These are phyloP conservation scores for Trichoderma lentiforme DNA, from an alignment of 2,329 filamentous ascomycete genomes.

Conservation along the genomic window DNA sequence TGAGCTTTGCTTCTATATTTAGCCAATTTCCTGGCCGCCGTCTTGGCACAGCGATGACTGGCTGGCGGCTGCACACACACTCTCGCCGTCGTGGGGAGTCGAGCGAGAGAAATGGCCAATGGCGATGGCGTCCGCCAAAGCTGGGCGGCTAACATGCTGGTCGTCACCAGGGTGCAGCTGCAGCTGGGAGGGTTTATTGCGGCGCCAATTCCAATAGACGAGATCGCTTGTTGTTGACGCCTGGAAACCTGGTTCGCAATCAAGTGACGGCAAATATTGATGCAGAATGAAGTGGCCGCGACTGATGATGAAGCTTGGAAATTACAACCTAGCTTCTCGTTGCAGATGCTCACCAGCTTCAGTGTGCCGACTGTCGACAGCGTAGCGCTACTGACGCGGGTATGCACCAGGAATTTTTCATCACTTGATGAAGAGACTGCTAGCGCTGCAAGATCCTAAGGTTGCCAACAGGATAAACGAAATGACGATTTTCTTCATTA, in stretches of 20 bases:
- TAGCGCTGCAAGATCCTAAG: not conserved
- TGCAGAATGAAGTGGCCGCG: not conserved
- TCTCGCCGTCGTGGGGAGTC: constrained; percentile 18
- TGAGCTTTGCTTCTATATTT: constrained; percentile 35
- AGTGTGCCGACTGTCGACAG: not conserved
- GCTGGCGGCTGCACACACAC: constrained; percentile 41
- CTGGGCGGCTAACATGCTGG: constrained; percentile 19
- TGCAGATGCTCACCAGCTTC: not conserved
- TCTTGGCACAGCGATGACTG: constrained; percentile 26
- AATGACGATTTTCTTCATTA: not conserved
- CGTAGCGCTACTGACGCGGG: not conserved
- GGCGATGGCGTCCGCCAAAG: not conserved
- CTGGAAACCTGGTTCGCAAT: not conserved
- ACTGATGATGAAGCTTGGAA: not conserved
- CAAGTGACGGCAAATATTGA: not conserved
- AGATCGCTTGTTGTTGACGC: not conserved
- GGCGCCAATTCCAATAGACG: not conserved
- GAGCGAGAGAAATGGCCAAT: constrained; percentile 25
- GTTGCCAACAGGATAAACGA: not conserved
- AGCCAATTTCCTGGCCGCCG: constrained; percentile 19
- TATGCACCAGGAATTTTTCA: not conserved
- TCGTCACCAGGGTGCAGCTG: constrained; percentile 2
- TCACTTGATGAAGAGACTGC: not conserved
- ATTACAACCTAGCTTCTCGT: not conserved
- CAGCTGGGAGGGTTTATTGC: not conserved